A percentile compares a stretch with the other conserved stretches of the same genome.
phyloP scores from a whole-genome alignment of 2,329 filamentous ascomycete genomes.

The Fusarium sp. region DNA sequence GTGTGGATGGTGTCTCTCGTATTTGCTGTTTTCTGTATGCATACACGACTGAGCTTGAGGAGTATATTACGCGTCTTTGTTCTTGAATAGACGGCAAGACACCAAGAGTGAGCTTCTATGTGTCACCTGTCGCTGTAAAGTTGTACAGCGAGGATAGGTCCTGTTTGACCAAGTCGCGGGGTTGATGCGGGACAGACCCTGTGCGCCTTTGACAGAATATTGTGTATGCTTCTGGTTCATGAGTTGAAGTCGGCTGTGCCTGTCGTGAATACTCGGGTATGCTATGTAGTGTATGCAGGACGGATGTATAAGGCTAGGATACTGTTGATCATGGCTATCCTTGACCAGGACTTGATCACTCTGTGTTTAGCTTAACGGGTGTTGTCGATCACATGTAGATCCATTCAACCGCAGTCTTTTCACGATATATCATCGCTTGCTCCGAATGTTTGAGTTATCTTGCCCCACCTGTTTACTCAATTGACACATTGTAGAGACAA shows the following conservation, averaged over 20 bases:
- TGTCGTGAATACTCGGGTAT: background rate
- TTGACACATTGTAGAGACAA: background rate
- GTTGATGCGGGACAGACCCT: background rate
- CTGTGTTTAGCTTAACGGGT: background rate
- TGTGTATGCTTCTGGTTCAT: background rate
- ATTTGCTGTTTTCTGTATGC: background rate
- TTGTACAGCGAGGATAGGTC: background rate
- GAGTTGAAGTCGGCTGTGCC: background rate
- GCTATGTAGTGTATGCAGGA: background rate
- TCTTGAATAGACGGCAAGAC: background rate
- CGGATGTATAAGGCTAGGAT: background rate
- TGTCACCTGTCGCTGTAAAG: background rate
- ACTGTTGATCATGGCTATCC: background rate
- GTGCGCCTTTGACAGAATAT: background rate
- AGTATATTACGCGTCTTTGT: background rate
- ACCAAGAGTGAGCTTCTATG: background rate
- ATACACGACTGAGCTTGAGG: background rate
- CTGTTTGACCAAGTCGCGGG: background rate
- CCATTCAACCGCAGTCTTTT: background rate
- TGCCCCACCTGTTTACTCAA: background rate
- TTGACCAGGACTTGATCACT: background rate
- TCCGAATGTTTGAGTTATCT: background rate
- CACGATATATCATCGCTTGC: background rate
- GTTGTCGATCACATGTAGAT: background rate
- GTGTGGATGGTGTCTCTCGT: background rate